phyloP scores from a whole-genome alignment of 192 early-diverging fungal species.

The Coemansia umbellata region DNA sequence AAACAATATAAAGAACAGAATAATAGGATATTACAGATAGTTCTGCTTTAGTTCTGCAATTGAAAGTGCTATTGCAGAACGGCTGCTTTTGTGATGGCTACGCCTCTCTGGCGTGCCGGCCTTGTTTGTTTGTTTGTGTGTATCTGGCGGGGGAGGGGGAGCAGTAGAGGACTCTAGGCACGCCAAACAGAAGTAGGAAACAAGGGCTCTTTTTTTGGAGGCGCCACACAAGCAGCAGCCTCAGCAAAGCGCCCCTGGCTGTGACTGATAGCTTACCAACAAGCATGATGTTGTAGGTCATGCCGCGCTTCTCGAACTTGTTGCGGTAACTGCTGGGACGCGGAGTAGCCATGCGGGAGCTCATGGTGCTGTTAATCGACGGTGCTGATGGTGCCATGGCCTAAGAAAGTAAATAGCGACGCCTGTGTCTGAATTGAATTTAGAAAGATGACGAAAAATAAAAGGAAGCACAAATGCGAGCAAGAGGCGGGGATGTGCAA shows the following conservation, averaged over 20 bases:
- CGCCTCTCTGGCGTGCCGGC: neutral
- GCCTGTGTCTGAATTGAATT: neutral
- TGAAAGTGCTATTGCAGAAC: neutral
- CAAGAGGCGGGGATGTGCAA: neutral
- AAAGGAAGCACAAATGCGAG: neutral
- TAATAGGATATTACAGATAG: too few relatives aligned
- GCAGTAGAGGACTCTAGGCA: neutral
- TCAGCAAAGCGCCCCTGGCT: too few relatives aligned
- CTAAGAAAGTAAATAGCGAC: neutral
- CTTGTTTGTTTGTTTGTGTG: conserved; percentile 8
- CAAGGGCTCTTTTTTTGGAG: too few relatives aligned
- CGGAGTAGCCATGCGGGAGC: conserved; percentile 43
- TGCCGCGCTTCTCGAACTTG: conserved; percentile 95
- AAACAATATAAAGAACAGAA: conserved; percentile 1
- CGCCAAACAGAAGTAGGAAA: too few relatives aligned
- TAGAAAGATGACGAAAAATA: conserved; percentile 1
- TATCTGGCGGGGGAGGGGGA: neutral
- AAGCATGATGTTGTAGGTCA: conserved; percentile 98
- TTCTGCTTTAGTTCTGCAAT: neutral
- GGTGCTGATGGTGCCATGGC: conserved; percentile 49
- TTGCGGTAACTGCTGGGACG: conserved; percentile 62
- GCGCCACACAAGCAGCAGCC: neutral
- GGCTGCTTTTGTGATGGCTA: neutral
- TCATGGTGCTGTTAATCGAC: conserved; percentile 49
- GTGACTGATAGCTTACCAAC: conserved; percentile 69